Evolutionary conservation across 1,284 basidiomycete species (phyloP).

Genomic region (Tausonia pullulans): DNA sequence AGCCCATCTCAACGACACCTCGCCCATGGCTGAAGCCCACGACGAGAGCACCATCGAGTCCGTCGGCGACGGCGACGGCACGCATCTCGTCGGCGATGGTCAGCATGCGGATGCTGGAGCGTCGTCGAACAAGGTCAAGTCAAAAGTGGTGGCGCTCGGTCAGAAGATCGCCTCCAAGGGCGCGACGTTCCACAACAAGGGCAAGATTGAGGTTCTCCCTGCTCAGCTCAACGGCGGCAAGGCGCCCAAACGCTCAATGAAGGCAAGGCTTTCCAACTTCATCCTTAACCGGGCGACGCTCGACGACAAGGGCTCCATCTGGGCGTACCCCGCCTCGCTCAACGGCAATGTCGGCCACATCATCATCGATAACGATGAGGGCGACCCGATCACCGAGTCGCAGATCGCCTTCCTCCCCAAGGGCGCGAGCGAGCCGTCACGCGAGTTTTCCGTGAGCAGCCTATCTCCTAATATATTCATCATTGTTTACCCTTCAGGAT

Average conservation of each 20-base stretch:
- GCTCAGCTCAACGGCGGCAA: background rate
- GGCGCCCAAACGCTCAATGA: background rate
- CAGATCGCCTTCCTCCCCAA: constrained; percentile 30
- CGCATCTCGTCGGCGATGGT: constrained; percentile 15
- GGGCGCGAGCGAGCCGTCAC: constrained; percentile 17
- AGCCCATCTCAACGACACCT: constrained; percentile 14
- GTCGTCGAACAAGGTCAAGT: background rate
- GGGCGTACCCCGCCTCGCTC: constrained; percentile 31
- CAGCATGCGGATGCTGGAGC: background rate
- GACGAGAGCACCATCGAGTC: constrained; percentile 6
- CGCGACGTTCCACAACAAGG: constrained; percentile 4
- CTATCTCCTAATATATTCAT: too few species aligned
- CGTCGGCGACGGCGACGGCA: constrained; percentile 4
- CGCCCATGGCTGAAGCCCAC: constrained; percentile 3
- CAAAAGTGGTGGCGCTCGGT: background rate
- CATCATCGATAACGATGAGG: constrained; percentile 27
- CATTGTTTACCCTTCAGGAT: too few species aligned
- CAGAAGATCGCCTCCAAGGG: constrained; percentile 10
- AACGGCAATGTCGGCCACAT: constrained; percentile 32
- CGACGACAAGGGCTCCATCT: constrained; percentile 9
- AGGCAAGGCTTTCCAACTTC: background rate
- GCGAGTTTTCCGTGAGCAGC: constrained; percentile 23
- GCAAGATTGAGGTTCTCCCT: constrained; percentile 14
- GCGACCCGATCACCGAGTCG: constrained; percentile 20
- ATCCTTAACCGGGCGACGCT: constrained; percentile 2